A percentile compares a stretch with the other conserved stretches of the same genome.
These are phyloP conservation scores for Eudorina sp. DNA, from an alignment of 139 green algal species.

Conservation along the genomic window DNA sequence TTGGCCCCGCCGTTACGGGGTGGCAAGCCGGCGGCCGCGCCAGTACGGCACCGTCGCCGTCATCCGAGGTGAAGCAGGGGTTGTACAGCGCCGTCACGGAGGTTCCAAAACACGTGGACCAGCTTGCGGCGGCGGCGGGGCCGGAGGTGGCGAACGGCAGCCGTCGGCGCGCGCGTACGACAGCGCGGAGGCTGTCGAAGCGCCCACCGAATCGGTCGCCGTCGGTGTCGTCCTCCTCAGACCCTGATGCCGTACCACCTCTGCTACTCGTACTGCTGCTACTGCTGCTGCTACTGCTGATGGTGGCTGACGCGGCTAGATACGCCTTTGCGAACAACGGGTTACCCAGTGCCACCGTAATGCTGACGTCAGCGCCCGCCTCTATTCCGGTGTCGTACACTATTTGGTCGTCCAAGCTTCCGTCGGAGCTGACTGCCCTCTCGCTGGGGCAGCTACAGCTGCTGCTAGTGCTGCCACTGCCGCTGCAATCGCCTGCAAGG, in stretches of 20 bases:
- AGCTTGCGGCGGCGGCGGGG: too few relatives aligned
- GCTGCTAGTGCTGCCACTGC: background rate
- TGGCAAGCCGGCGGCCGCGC: background rate
- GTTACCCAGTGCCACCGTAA: constrained; percentile 10
- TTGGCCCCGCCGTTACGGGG: background rate
- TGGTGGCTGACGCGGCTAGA: too few relatives aligned
- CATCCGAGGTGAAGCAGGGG: background rate
- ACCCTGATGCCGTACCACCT: too few relatives aligned
- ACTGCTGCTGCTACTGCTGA: too few relatives aligned
- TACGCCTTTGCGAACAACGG: background rate
- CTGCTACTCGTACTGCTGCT: too few relatives aligned
- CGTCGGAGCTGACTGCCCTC: background rate
- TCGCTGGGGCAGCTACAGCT: background rate
- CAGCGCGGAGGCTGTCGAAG: background rate
- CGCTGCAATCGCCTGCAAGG: background rate
- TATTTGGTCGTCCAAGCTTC: background rate
- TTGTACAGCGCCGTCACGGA: background rate
- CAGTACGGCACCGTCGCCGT: background rate
- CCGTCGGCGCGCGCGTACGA: background rate
- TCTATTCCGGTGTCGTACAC: too few relatives aligned
- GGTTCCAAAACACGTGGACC: background rate
- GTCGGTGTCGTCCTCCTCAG: too few relatives aligned
- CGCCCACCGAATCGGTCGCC: too few relatives aligned
- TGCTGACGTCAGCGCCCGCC: background rate
- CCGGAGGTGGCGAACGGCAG: background rate